These are phyloP conservation scores for Phialocephala sp. DNA, from an alignment of 2,329 filamentous ascomycete species.

Conservation along the genomic window DNA sequence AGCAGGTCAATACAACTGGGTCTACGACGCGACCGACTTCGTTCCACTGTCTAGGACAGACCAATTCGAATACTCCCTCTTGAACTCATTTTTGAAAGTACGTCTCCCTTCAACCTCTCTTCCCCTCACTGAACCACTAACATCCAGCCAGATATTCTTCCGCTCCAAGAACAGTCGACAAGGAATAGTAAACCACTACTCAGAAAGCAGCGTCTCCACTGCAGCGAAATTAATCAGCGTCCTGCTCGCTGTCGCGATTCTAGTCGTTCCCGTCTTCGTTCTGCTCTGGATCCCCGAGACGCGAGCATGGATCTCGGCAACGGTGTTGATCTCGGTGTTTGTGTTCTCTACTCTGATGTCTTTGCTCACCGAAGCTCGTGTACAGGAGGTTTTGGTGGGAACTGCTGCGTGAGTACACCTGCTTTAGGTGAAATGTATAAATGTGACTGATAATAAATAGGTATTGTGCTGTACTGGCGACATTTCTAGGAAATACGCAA, in stretches of 20 bases:
- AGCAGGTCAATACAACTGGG: constrained; percentile 17
- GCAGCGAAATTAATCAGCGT: constrained; percentile 11
- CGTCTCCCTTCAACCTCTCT: not conserved
- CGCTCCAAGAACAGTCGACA: not conserved
- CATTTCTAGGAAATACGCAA: constrained; percentile 14
- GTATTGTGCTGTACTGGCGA: constrained; percentile 16
- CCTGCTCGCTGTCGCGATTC: constrained; percentile 10
- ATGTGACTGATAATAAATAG: constrained; percentile 2
- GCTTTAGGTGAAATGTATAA: not conserved
- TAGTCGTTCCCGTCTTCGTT: constrained; percentile 17
- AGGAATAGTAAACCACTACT: constrained; percentile 8
- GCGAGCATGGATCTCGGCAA: constrained; percentile 8
- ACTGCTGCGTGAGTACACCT: constrained; percentile 18
- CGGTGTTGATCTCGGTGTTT: constrained; percentile 15
- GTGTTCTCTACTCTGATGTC: constrained; percentile 13
- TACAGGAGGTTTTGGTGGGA: constrained; percentile 15
- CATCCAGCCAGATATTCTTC: not conserved
- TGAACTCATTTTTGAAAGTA: constrained; percentile 12
- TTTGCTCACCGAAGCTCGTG: constrained; percentile 3
- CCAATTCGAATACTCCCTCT: constrained; percentile 10
- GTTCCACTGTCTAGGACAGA: constrained; percentile 15
- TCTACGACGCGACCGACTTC: constrained; percentile 23
- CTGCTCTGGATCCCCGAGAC: constrained; percentile 17
- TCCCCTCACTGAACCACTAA: not conserved
- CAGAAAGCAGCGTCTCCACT: not conserved